Evolutionary conservation across 2,329 filamentous ascomycete genomes (phyloP).

Genomic region (Cladophialophora chaetospira): DNA sequence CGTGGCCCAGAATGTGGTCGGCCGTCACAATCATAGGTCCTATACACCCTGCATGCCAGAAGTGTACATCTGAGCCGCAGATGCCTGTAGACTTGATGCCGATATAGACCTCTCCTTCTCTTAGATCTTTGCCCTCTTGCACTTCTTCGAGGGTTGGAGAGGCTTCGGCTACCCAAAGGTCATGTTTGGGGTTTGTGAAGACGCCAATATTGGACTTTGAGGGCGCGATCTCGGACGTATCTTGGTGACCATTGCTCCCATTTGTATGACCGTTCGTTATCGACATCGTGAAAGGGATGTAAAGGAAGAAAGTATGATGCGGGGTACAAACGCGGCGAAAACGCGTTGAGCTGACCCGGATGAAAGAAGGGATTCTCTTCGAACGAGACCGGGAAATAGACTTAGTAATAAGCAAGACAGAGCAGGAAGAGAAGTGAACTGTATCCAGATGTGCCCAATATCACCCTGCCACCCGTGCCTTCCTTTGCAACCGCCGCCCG

Average conservation of each 20-base stretch:
- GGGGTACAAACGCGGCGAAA: too few species aligned
- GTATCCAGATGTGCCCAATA: too few species aligned
- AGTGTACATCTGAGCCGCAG: slow-evolving; percentile 94
- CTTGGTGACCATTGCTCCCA: background rate
- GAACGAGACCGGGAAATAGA: too few species aligned
- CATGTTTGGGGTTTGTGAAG: slow-evolving; percentile 90
- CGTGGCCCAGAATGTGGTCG: slow-evolving; percentile 91
- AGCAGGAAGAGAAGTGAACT: too few species aligned
- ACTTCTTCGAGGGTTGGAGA: slow-evolving; percentile 75
- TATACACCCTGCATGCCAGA: slow-evolving; percentile 95
- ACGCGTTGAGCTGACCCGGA: too few species aligned
- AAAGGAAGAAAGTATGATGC: too few species aligned
- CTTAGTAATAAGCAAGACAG: too few species aligned
- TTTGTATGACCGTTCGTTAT: background rate
- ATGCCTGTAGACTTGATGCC: slow-evolving; percentile 94
- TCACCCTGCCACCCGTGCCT: too few species aligned
- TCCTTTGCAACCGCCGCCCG: too few species aligned
- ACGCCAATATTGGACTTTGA: slow-evolving; percentile 75
- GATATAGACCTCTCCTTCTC: slow-evolving; percentile 81
- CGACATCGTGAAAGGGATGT: too few species aligned
- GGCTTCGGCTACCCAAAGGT: slow-evolving; percentile 83
- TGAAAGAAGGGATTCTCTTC: too few species aligned
- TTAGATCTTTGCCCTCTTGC: slow-evolving; percentile 66
- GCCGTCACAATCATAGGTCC: slow-evolving; percentile 90
- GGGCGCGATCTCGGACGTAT: slow-evolving; percentile 4